phyloP scores from a whole-genome alignment of 2,329 filamentous ascomycete genomes.

The Podosphaera aphanis region DNA sequence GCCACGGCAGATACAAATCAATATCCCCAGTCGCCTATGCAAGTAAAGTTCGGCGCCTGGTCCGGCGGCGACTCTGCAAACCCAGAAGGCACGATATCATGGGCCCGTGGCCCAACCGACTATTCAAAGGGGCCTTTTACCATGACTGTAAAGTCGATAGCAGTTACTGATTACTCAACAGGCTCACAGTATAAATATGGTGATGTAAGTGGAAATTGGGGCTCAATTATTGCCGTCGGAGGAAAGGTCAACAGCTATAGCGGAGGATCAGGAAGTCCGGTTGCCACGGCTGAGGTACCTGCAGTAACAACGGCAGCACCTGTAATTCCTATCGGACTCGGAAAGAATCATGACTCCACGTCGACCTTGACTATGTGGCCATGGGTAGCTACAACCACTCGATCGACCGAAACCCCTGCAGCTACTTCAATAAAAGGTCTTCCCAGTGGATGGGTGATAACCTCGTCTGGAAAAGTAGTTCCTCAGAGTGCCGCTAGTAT shows the following conservation, averaged over 20 bases:
- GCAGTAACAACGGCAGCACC: constrained; percentile 37
- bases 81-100: constrained; percentile 57
- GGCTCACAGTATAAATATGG: constrained; percentile 66
- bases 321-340: constrained; percentile 47
- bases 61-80: constrained; percentile 66
- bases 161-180: constrained; percentile 78
- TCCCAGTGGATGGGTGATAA: constrained; percentile 63
- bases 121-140: constrained; percentile 64
- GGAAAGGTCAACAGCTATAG: constrained; percentile 49
- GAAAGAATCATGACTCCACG: constrained; percentile 29
- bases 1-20: constrained; percentile 45
- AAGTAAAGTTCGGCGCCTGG: constrained; percentile 81
- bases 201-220: constrained; percentile 55
- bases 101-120: constrained; percentile 70
- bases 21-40: constrained; percentile 91
- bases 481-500: constrained; percentile 44
- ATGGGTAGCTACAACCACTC: constrained; percentile 36
- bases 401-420: constrained; percentile 21
- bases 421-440: constrained; percentile 26
- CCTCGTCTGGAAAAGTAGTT: constrained; percentile 53
- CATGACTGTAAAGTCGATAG: constrained; percentile 59
- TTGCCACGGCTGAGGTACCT: constrained; percentile 32
- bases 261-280: constrained; percentile 17
- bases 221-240: constrained; percentile 59
- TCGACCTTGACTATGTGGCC: constrained; percentile 39